A percentile compares a stretch with the other conserved stretches of the same genome.
These are phyloP conservation scores for Metschnikowia picachoensis DNA, from an alignment of 805 yeast genomes.

Conservation along the genomic window DNA sequence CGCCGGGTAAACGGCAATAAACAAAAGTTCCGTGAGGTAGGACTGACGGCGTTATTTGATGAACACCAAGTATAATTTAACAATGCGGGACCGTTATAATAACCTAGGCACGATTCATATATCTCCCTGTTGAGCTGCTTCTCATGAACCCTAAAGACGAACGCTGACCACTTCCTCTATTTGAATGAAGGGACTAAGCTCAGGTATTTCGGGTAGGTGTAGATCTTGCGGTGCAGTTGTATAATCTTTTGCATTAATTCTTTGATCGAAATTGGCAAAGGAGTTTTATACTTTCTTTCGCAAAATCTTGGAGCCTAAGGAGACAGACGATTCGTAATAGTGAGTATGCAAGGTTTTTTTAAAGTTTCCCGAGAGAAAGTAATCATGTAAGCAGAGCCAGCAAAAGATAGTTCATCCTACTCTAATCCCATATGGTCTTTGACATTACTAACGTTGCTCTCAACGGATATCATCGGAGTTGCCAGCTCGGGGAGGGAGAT, in stretches of 20 bases:
- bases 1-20: background rate
- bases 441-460: slow-evolving; percentile 8
- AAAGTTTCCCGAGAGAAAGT: slow-evolving; percentile 31
- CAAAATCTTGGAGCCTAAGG: slow-evolving; percentile 26
- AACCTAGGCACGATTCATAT: slow-evolving; percentile 27
- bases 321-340: slow-evolving; percentile 34
- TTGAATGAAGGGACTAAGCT: slow-evolving; percentile 16
- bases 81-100: slow-evolving; percentile 27
- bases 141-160: slow-evolving; percentile 44
- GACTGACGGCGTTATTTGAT: background rate
- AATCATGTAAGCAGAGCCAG: slow-evolving; percentile 20
- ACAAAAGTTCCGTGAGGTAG: slow-evolving; percentile 5
- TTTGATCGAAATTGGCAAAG: too few relatives aligned
- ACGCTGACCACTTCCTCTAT: slow-evolving; percentile 15
- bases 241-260: background rate
- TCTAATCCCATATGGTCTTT: slow-evolving; percentile 5
- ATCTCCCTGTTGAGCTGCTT: slow-evolving; percentile 40
- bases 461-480: slow-evolving; percentile 7
- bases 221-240: slow-evolving; percentile 5
- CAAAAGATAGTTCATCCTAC: slow-evolving; percentile 22
- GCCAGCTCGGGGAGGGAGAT: too few relatives aligned
- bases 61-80: background rate
- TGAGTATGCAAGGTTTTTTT: slow-evolving; percentile 39
- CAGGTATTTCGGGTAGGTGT: slow-evolving; percentile 10
- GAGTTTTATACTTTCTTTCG: too few relatives aligned